Evolutionary conservation across 305 asterid species (phyloP).

Genomic region (Solanum chacoense): DNA sequence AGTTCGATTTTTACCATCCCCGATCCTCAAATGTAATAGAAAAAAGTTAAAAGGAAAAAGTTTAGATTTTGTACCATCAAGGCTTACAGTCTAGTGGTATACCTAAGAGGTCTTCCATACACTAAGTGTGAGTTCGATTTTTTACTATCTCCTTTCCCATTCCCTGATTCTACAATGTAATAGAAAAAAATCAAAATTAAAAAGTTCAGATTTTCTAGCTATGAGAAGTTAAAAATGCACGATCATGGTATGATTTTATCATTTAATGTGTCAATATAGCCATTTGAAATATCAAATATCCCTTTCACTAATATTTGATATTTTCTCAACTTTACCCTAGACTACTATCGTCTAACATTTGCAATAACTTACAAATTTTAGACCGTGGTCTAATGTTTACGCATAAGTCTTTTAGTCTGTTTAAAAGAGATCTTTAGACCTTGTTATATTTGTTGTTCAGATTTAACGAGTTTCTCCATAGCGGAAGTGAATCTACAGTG

Average conservation of each 20-base stretch:
- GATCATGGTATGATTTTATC: background rate
- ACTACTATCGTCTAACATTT: background rate
- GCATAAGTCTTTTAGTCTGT: background rate
- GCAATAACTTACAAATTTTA: background rate
- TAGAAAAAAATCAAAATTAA: background rate
- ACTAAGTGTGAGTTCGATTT: background rate
- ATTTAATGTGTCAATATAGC: background rate
- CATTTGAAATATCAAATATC: background rate
- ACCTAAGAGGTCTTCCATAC: background rate
- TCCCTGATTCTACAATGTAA: background rate
- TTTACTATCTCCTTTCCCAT: background rate
- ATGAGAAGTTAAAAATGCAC: background rate
- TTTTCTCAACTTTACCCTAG: background rate
- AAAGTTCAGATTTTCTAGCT: background rate
- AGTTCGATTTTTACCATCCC: background rate
- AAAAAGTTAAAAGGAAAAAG: no score
- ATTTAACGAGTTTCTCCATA: background rate
- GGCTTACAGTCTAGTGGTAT: background rate
- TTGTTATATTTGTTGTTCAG: no score
- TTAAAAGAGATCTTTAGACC: background rate
- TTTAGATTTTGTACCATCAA: background rate
- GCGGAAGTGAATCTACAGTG: rapidly evolving
- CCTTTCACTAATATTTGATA: background rate
- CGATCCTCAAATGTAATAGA: background rate
- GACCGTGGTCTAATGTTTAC: background rate